Evolutionary conservation across 352 stramenopile species (phyloP).

Genomic region (Globisporangium paddicum): DNA sequence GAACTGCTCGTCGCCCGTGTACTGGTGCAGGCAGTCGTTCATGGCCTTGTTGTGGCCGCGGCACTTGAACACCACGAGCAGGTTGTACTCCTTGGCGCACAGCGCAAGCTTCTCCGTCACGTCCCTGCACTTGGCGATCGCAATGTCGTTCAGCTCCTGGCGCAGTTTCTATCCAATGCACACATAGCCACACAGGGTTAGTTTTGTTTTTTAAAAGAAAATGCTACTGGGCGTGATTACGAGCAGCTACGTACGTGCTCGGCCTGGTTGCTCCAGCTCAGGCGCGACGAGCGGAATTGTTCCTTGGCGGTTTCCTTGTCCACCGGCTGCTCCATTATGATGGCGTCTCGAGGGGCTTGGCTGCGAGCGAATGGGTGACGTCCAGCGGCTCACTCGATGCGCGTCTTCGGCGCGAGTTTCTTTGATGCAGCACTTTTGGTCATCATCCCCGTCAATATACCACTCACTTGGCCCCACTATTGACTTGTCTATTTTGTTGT

Average conservation of each 20-base stretch:
- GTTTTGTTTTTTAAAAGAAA: not conserved
- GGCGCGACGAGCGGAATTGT: conserved; percentile 63
- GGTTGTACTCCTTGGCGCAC: conserved; percentile 58
- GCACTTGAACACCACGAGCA: conserved; percentile 75
- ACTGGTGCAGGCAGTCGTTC: conserved; percentile 78
- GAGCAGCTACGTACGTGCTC: conserved; percentile 46
- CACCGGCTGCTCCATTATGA: conserved; percentile 46
- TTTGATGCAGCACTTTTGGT: too few relatives aligned
- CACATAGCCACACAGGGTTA: not conserved
- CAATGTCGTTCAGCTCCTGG: conserved; percentile 80
- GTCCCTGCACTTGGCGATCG: conserved; percentile 67
- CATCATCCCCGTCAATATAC: too few relatives aligned
- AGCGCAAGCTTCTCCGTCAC: conserved; percentile 53
- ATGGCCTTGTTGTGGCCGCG: conserved; percentile 68
- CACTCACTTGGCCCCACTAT: too few relatives aligned
- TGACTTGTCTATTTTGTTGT: too few relatives aligned
- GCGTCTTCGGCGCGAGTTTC: conserved; percentile 9
- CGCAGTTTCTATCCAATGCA: conserved; percentile 51
- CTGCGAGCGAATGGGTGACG: not conserved
- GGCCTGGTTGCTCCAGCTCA: conserved; percentile 82
- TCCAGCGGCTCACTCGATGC: conserved; percentile 2
- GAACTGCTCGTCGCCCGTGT: conserved; percentile 75
- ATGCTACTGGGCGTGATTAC: not conserved
- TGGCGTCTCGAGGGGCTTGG: too few relatives aligned
- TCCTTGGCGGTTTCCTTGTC: conserved; percentile 75